These are phyloP conservation scores for Leucogyrophana mollusca DNA, from an alignment of 768 basidiomycete species.

Conservation along the genomic window DNA sequence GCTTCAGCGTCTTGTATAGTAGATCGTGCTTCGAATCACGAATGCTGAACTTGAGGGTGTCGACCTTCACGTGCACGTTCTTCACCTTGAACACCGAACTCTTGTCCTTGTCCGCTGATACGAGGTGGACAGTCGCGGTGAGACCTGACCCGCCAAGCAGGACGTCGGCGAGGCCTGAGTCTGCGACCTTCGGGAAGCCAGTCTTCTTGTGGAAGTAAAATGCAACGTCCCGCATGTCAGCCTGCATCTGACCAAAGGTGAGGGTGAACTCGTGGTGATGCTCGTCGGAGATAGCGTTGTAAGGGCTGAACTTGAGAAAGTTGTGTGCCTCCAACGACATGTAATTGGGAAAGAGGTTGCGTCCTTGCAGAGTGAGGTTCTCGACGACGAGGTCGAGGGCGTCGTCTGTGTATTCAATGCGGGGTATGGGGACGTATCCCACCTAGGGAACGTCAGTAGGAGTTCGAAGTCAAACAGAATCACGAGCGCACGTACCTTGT, in stretches of 20 bases:
- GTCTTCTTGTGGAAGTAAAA: slow-evolving; percentile 89
- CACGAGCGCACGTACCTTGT: slow-evolving; percentile 49
- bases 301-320: slow-evolving; percentile 82
- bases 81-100: slow-evolving; percentile 74
- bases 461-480: not conserved
- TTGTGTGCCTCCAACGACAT: slow-evolving; percentile 77
- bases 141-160: slow-evolving; percentile 83
- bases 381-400: slow-evolving; percentile 87
- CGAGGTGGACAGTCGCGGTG: slow-evolving; percentile 62
- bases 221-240: slow-evolving; percentile 90
- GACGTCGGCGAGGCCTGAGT: slow-evolving; percentile 85
- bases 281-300: slow-evolving; percentile 53
- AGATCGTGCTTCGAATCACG: slow-evolving; percentile 90
- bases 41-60: slow-evolving; percentile 85
- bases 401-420: slow-evolving; percentile 91
- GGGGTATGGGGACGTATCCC: slow-evolving; percentile 86
- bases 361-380: slow-evolving; percentile 85
- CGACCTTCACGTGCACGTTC: slow-evolving; percentile 76
- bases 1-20: slow-evolving; percentile 81
- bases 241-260: slow-evolving; percentile 83
- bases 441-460: slow-evolving; percentile 37
- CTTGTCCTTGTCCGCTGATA: slow-evolving; percentile 57
- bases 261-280: slow-evolving; percentile 72
- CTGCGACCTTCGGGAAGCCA: slow-evolving; percentile 76
- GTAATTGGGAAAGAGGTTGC: slow-evolving; percentile 86